Evolutionary conservation across 257 asterid genomes (phyloP).

Genomic region (Primulina tabacum): DNA sequence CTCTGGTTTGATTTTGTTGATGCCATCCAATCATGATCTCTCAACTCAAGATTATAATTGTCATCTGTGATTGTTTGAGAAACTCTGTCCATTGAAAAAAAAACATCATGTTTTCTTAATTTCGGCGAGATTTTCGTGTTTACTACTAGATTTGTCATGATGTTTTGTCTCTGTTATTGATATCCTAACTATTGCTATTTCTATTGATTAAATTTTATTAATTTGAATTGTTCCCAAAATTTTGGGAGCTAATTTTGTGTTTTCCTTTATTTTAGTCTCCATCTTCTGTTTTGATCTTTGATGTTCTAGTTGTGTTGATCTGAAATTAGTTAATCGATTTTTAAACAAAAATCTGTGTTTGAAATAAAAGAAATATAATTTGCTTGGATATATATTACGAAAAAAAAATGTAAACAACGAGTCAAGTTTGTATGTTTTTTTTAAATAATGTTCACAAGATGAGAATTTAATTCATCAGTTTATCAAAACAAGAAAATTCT

Average conservation of each 20-base stretch:
- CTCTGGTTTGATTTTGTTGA: background rate
- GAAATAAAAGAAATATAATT: too few species aligned
- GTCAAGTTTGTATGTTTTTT: background rate
- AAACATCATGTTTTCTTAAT: background rate
- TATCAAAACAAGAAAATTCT: too few species aligned
- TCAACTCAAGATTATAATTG: background rate
- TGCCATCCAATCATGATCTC: background rate
- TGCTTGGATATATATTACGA: too few species aligned
- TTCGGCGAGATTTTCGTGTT: background rate
- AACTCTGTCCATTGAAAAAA: background rate
- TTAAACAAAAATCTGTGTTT: background rate
- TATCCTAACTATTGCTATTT: too few species aligned
- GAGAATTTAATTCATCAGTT: constrained; percentile 13
- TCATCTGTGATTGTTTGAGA: background rate
- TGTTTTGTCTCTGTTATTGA: background rate
- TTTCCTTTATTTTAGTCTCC: background rate
- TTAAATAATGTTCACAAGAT: background rate
- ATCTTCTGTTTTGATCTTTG: background rate
- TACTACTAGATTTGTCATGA: background rate
- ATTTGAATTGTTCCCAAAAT: too few species aligned
- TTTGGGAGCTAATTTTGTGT: background rate
- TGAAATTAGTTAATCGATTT: background rate
- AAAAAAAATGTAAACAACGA: background rate
- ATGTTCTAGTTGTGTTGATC: background rate
- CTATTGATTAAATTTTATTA: too few species aligned